phyloP scores from a whole-genome alignment of 352 stramenopile genomes.

The Phytopythium chamaehyphon region DNA sequence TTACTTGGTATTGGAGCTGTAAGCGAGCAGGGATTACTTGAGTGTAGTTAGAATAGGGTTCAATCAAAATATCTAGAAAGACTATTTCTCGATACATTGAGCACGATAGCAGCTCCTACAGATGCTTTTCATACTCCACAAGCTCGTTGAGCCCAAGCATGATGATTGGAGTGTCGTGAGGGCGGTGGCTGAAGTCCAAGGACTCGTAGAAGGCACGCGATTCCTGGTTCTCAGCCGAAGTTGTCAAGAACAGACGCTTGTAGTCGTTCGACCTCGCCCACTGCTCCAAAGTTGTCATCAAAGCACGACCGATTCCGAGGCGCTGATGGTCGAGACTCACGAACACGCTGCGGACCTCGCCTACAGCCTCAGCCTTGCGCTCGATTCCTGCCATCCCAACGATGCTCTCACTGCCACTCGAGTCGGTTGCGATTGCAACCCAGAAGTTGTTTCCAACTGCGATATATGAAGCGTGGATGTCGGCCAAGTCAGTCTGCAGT shows the following conservation, averaged over 20 bases:
- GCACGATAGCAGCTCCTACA: conserved; percentile 7
- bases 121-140: conserved; percentile 14
- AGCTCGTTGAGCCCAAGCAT: conserved; percentile 16
- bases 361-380: conserved; percentile 9
- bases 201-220: conserved; percentile 16
- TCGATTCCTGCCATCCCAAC: conserved; percentile 22
- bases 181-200: conserved; percentile 13
- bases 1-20: no score
- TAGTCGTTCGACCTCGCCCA: conserved; percentile 15
- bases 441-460: conserved; percentile 20
- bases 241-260: conserved; percentile 18
- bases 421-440: conserved; percentile 10
- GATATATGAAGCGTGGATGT: conserved; percentile 28
- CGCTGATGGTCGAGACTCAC: conserved; percentile 19
- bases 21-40: no score
- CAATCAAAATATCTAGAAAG: no score
- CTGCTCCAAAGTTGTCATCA: conserved; percentile 11
- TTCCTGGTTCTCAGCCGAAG: conserved; percentile 8
- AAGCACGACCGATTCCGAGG: conserved; percentile 15
- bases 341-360: conserved; percentile 21
- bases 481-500: conserved; percentile 19
- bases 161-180: conserved; percentile 9
- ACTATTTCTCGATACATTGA: no score
- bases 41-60: no score
- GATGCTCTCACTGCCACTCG: conserved; percentile 2